These are phyloP conservation scores for Cordyceps javanica DNA, from an alignment of 2,329 filamentous ascomycete genomes.

Conservation along the genomic window DNA sequence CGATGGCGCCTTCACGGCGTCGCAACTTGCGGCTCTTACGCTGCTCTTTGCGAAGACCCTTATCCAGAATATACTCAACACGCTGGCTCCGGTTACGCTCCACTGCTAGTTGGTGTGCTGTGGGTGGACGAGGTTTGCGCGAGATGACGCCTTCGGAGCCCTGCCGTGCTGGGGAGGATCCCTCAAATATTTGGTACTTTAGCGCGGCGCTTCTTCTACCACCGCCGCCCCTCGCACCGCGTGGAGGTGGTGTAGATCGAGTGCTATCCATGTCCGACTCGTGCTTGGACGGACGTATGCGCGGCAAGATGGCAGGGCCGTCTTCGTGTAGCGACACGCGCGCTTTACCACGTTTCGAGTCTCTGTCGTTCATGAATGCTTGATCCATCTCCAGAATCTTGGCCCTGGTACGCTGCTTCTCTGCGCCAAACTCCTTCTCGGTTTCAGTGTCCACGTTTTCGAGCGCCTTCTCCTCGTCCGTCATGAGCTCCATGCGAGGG, in stretches of 20 bases:
- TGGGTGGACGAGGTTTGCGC: constrained; percentile 66
- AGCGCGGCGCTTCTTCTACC: constrained; percentile 40
- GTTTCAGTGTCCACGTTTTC: constrained; percentile 72
- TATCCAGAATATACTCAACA: constrained; percentile 75
- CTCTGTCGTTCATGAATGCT: constrained; percentile 57
- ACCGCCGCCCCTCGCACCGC: constrained; percentile 21
- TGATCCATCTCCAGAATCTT: constrained; percentile 72
- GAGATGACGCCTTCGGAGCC: constrained; percentile 49
- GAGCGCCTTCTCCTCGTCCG: constrained; percentile 53
- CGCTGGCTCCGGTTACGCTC: constrained; percentile 72
- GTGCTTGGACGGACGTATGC: constrained; percentile 58
- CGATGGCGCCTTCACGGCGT: constrained; percentile 58
- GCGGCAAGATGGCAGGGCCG: constrained; percentile 53
- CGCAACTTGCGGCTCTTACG: constrained; percentile 56
- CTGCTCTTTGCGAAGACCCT: constrained; percentile 63
- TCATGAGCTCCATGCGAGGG: constrained; percentile 60
- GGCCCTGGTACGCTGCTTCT: constrained; percentile 68
- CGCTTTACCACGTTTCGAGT: constrained; percentile 48
- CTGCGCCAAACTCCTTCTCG: constrained; percentile 63
- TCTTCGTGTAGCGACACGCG: constrained; percentile 40
- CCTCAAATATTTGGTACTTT: constrained; percentile 56
- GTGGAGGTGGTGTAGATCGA: constrained; percentile 37
- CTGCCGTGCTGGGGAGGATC: constrained; percentile 52
- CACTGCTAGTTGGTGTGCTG: constrained; percentile 75
- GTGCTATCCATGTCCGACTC: constrained; percentile 42